Evolutionary conservation across 352 stramenopile species (phyloP).

Genomic region (Phytopythium oedochilum): DNA sequence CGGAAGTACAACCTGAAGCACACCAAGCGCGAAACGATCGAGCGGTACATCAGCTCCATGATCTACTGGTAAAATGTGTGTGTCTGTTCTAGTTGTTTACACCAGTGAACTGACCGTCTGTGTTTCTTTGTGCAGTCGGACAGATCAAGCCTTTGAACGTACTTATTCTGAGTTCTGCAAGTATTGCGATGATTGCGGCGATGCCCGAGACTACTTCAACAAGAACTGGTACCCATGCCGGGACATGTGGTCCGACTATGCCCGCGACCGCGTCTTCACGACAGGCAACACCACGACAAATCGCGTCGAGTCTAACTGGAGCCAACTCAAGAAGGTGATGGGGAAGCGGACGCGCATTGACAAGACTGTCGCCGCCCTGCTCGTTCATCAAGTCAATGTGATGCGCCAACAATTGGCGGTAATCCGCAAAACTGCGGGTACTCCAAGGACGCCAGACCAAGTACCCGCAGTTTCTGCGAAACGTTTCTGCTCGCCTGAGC

Average conservation of each 20-base stretch:
- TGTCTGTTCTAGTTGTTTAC: no score
- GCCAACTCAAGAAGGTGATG: slow-evolving; percentile 7
- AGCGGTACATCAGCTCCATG: no score
- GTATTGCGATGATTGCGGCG: not conserved
- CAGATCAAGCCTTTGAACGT: no score
- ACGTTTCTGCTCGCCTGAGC: no score
- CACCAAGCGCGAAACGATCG: not conserved
- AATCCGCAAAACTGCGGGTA: not conserved
- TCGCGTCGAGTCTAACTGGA: slow-evolving; percentile 6
- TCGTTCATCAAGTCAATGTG: not conserved
- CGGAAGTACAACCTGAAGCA: not conserved
- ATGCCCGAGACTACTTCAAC: slow-evolving; percentile 5
- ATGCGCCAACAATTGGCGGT: not conserved
- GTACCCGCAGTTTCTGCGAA: no score
- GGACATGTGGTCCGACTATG: slow-evolving; percentile 6
- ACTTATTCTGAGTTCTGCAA: no score
- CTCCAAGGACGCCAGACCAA: not conserved
- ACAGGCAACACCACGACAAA: slow-evolving; percentile 9
- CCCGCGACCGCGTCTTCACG: slow-evolving; percentile 1
- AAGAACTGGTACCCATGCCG: slow-evolving; percentile 6
- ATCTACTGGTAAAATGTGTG: no score
- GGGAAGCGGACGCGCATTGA: not conserved
- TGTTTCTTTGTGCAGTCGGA: no score
- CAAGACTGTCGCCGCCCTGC: not conserved
- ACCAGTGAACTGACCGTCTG: no score